Evolutionary conservation across 768 basidiomycete genomes (phyloP), one percentile per base, ranked within the genome.

Genomic region (Mycena kentingensis): DNA sequence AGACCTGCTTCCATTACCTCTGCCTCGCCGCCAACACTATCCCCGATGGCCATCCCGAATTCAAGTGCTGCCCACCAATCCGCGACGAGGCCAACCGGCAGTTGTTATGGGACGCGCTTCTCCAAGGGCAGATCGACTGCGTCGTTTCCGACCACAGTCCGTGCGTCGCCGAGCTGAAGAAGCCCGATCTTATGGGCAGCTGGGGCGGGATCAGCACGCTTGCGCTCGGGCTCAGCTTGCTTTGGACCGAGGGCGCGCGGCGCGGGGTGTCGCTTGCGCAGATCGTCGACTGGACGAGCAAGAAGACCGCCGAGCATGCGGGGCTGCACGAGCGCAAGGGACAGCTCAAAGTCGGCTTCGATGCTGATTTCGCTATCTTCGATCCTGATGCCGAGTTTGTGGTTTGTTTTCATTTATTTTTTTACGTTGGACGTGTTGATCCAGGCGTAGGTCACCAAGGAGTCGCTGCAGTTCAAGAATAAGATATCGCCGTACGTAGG

Each of bases 1-100:
- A 99, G 76, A 99, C 96, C 1, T 98, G 95, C 70, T 98, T 96
- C 72, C 96, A 99, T 70, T 99, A 99, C 72, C 83, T 98, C 19
- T 84, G 84, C 60, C 81, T 97, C 7, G 74, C 80, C 34, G 79
- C 93, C 0, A 80, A 84, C 48, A 71, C 81, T 41, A 87, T 97
- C 52, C 92, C 91, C 5, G 66, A 79, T 51, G 87, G 88, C 10
- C 81, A 71, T 21, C 87, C 94, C 44, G 86, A 94, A 67, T 95
- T 92, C 78, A 97, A 98, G 67, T 99, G 96, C 65, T 97, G 93
- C 66, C 96, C 96, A 3, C 97, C 96, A 4, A 89, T 99, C 55
- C 83, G 96, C 38, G 81, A 83, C 34, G 71, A 74, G 10, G 68
- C 66, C 3, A 99, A 98, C 67, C 76, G 87, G 49, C 83, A 90